Base-by-base conservation (phyloP, 768 basidiomycete genomes). In the Boletellus ananas region DNA sequence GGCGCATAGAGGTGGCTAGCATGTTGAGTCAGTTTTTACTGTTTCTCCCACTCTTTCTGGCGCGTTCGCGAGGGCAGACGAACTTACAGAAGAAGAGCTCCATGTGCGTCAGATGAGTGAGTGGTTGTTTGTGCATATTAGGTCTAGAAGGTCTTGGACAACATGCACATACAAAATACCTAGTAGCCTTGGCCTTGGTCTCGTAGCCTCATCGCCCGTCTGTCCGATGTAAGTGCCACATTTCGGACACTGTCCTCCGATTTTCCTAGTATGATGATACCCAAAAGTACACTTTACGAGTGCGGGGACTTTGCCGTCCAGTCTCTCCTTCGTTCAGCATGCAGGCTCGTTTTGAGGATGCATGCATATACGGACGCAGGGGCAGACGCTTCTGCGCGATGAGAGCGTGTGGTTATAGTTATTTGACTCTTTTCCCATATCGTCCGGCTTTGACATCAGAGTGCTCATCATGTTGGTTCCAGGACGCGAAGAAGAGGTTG, bases 381-480 rank as follows among this genome's bases (percentile, higher is more conserved):
- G n/a, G 66, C 59, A 54, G 66, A 50, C 67, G 66, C 61, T 67
- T 69, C 67, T 57, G 57, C 54, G 58, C 63, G 47, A 63, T 67
- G 66, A 69, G 36, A 52, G 54, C 29, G 57, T 59, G 62, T 57
- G 65, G 66, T 67, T 67, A 67, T 67, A 67, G 67, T 67, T 67
- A 67, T 67, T 67, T 67, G 66, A 67, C 51, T 29, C 4, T 6
- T 16, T 25, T 12, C 33, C 21, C 42, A 20, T 18, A 17, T 17
- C 3, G 17, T 2, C 3, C 6, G 25, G 16, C 34, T 1, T 34
- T 31, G 16, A 41, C 9, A 0, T 43, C 11, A 0, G 17, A 25
- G 21, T 54, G 29, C 54, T 67, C 33, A 62, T 36, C 8, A 18
- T 4, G 14, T 43, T 52, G 0, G 2, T 57, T 46, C 14, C 7